These are phyloP conservation scores for Kalaharituber pfeilii DNA, from an alignment of 2,329 filamentous ascomycete species.

Conservation along the genomic window DNA sequence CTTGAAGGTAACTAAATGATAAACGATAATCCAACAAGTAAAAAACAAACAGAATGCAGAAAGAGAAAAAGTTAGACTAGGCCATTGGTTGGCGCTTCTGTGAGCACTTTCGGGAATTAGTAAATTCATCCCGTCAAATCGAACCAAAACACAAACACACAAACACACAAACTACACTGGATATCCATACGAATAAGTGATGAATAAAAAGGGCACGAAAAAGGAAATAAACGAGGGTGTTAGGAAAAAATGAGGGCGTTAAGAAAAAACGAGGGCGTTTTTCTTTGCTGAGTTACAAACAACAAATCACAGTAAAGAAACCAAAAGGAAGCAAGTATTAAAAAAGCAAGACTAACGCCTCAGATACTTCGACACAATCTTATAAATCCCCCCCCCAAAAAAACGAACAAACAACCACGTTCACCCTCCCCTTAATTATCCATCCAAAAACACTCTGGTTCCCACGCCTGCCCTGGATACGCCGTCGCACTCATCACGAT, in stretches of 20 bases:
- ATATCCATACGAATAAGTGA: not conserved
- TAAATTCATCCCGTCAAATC: not conserved
- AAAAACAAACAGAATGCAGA: not conserved
- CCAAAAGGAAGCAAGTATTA: too few species aligned
- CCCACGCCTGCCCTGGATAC: constrained; percentile 35
- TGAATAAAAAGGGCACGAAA: not conserved
- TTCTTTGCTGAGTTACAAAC: too few species aligned
- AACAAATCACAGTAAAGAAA: too few species aligned
- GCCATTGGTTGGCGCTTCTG: too few species aligned
- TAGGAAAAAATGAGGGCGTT: too few species aligned
- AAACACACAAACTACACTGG: not conserved
- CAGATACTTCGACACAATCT: too few species aligned
- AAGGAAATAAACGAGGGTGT: too few species aligned
- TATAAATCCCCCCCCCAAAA: not conserved
- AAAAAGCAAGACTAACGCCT: too few species aligned
- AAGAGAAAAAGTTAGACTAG: too few species aligned
- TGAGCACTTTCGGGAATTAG: too few species aligned
- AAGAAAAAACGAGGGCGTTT: too few species aligned
- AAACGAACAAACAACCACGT: not conserved
- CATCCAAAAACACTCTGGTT: constrained; percentile 26
- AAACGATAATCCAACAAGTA: not conserved
- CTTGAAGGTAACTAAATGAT: constrained; percentile 2
- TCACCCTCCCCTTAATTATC: constrained; percentile 15
- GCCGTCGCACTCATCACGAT: constrained; percentile 31
- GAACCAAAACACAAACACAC: not conserved